Percentiles rank a stretch among this genome's conserved stretches.
phyloP scores from a whole-genome alignment of 805 yeast genomes.

The Suhomyces vadensis region DNA sequence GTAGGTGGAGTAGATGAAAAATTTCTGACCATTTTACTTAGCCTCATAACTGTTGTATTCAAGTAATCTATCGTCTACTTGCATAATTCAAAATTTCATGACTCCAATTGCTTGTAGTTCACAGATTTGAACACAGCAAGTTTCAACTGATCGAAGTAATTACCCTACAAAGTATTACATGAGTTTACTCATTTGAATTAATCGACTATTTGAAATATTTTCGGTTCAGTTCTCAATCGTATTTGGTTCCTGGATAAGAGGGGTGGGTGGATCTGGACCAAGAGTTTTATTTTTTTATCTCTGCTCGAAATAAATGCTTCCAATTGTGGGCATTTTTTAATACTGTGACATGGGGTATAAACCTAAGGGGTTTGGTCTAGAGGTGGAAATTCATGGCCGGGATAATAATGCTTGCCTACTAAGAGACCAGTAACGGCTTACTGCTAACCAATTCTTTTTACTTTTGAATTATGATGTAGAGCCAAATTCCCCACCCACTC shows the following conservation, averaged over 20 bases:
- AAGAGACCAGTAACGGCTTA: too few species aligned
- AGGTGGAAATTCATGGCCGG: too few species aligned
- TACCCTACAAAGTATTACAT: too few species aligned
- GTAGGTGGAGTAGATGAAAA: neutral
- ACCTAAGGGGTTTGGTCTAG: neutral
- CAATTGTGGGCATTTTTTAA: constrained; percentile 1
- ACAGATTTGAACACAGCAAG: too few species aligned
- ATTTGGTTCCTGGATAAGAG: neutral
- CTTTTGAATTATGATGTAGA: neutral
- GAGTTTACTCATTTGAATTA: too few species aligned
- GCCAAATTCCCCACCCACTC: neutral
- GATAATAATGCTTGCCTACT: too few species aligned
- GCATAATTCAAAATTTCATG: neutral
- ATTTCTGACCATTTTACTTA: neutral
- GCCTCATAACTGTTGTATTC: neutral
- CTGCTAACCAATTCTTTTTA: neutral
- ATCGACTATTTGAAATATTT: too few species aligned
- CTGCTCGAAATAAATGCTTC: neutral
- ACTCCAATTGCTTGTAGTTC: too few species aligned
- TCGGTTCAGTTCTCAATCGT: neutral
- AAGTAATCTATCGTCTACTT: neutral
- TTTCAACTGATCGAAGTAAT: too few species aligned
- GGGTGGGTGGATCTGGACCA: neutral
- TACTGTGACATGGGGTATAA: neutral
- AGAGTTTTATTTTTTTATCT: neutral